These are phyloP conservation scores for Sclerotiophoma versabilis DNA, from an alignment of 2,329 filamentous ascomycete species.

Conservation along the genomic window DNA sequence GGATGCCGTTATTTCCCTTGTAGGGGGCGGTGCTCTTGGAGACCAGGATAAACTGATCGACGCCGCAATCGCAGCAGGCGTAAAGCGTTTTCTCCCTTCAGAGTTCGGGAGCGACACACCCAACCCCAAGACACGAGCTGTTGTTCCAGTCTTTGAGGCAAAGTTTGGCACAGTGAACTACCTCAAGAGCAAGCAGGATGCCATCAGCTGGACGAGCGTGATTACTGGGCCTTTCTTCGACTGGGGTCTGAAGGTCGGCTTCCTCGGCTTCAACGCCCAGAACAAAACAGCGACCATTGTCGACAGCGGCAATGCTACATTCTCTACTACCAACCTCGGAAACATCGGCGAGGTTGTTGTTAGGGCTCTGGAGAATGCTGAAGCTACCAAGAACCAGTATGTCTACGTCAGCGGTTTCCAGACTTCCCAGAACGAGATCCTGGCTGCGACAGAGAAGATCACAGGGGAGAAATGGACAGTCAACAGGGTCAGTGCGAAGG, in stretches of 20 bases:
- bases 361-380: slow-evolving; percentile 58
- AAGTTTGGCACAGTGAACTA: slow-evolving; percentile 63
- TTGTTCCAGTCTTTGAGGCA: slow-evolving; percentile 60
- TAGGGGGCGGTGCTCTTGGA: slow-evolving; percentile 52
- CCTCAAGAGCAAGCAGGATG: slow-evolving; percentile 55
- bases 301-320: slow-evolving; percentile 63
- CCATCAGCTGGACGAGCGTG: slow-evolving; percentile 63
- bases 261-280: slow-evolving; percentile 61
- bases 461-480: slow-evolving; percentile 62
- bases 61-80: slow-evolving; percentile 65
- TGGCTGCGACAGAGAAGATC: slow-evolving; percentile 61
- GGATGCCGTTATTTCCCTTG: slow-evolving; percentile 62
- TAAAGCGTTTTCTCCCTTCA: slow-evolving; percentile 67
- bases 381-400: slow-evolving; percentile 65
- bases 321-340: slow-evolving; percentile 60
- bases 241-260: slow-evolving; percentile 56
- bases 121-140: slow-evolving; percentile 43
- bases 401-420: slow-evolving; percentile 65
- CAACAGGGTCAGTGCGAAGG: slow-evolving; percentile 46
- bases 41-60: slow-evolving; percentile 63
- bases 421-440: slow-evolving; percentile 64
- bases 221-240: slow-evolving; percentile 59
- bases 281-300: slow-evolving; percentile 61
- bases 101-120: slow-evolving; percentile 62
- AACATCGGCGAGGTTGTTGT: slow-evolving; percentile 62